A percentile compares a stretch with the other conserved stretches of the same genome.
These are phyloP conservation scores for Seminavis robusta DNA, from an alignment of 108 stramenopile genomes.

Conservation along the genomic window DNA sequence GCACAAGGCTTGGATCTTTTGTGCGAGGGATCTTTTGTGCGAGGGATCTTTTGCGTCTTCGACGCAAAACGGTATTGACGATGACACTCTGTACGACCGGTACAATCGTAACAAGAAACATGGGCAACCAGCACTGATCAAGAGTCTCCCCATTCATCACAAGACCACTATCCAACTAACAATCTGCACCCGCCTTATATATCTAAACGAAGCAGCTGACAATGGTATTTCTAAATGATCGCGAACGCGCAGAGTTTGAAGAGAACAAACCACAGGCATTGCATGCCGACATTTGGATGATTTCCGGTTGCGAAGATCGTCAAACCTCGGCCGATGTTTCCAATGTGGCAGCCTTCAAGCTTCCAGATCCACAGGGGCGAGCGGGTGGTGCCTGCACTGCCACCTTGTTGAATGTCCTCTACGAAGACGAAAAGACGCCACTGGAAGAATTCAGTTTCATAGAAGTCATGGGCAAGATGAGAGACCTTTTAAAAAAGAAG, in stretches of 20 bases:
- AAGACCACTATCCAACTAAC: no score
- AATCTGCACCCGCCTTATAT: no score
- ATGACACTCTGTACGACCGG: no score
- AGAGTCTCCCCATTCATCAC: no score
- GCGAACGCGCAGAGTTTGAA: not conserved
- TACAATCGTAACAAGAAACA: no score
- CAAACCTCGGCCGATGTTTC: constrained; percentile 83
- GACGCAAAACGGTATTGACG: no score
- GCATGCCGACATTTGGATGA: constrained; percentile 45
- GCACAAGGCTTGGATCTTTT: no score
- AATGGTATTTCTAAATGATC: not conserved
- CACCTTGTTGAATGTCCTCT: constrained; percentile 72
- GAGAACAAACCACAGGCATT: not conserved
- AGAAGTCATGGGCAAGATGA: constrained; percentile 4
- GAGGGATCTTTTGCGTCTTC: no score
- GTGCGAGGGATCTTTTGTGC: no score
- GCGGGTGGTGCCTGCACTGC: constrained; percentile 90
- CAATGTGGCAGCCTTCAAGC: constrained; percentile 69
- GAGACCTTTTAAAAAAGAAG: constrained; percentile 1
- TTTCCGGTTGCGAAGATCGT: constrained; percentile 65
- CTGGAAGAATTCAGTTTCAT: not conserved
- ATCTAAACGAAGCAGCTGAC: no score
- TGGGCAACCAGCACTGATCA: no score
- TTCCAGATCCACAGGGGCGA: constrained; percentile 66
- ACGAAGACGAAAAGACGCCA: constrained; percentile 24